Conservation (phyloP, 441 rosid genomes). For the Erysimum pusillum region DNA sequence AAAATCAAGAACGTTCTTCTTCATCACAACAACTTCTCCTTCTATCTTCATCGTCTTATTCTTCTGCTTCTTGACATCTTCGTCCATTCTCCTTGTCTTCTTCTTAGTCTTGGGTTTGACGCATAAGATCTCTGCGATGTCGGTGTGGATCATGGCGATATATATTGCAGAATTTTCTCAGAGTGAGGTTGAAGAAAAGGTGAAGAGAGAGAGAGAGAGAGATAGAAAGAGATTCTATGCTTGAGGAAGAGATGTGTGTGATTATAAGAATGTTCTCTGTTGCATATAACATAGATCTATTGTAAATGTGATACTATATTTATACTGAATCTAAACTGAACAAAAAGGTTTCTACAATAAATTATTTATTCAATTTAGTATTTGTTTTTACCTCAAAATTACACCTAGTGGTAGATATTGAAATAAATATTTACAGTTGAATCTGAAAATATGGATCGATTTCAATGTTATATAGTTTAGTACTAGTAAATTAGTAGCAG, state of each 20-base stretch:
- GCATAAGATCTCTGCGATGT: conserved; percentile 48
- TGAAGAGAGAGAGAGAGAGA: conserved; percentile 20
- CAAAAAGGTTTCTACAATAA: neutral
- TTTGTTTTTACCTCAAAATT: neutral
- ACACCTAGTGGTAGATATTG: neutral
- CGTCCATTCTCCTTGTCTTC: conserved; percentile 45
- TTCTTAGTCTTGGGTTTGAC: conserved; percentile 38
- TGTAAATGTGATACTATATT: conserved; percentile 7
- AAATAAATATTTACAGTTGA: neutral
- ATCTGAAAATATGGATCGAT: neutral
- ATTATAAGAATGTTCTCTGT: conserved; percentile 38
- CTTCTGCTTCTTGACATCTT: conserved; percentile 33
- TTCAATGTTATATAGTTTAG: neutral
- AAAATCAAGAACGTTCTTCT: conserved; percentile 62
- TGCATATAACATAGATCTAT: conserved; percentile 11
- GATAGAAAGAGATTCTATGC: conserved; percentile 33
- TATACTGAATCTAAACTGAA: neutral
- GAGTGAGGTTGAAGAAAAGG: conserved; percentile 43
- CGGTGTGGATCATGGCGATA: conserved; percentile 41
- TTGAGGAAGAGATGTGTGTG: conserved; percentile 14
- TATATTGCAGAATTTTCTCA: conserved; percentile 41
- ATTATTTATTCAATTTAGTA: neutral
- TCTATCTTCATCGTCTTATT: conserved; percentile 45
- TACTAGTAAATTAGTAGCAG: neutral
- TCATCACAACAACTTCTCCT: conserved; percentile 62